Evolutionary conservation across 2,329 filamentous ascomycete genomes (phyloP), one percentile per base, ranked within the genome.

Genomic region (Cadophora malorum): DNA sequence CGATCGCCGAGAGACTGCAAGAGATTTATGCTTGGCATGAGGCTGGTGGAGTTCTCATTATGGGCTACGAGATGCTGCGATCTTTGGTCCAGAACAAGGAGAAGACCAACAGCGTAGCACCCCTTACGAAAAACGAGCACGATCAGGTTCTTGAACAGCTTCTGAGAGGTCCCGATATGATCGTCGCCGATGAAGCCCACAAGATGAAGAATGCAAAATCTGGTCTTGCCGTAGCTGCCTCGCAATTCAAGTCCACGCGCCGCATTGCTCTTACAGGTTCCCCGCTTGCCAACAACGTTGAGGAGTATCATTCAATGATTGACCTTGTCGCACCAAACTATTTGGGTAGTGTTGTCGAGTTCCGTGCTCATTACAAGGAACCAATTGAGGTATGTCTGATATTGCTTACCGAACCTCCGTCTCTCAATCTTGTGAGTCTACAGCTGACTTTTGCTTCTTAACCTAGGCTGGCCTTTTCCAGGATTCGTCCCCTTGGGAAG

Each of bases 141-240:
- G 75, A 79, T 3, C 79, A 72, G n/a, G 72, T 83, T 10, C 77
- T 77, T 38, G 75, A 82, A 10, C 79, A 86, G 35, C 79, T 97
- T 7, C 78, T 88, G 0, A 74, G 89, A 4, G 81, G 83, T 0
- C 88, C 94, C 0, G 91, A 86, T 69, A 85, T 97, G 56, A 89
- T 97, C 25, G 80, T 97, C 62, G 92, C 91, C 0, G 94, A 97
- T 75, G 94, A 97, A 79, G 94, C 93, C 0, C 94, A 97, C 76
- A 81, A 79, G 25, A 80, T 97, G 76, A 97, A 96, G 79, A 94
- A 93, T 70, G 79, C 81, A 0, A 77, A 76, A 0, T 82, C 89
- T 0, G 79, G 82, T 23, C 80, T 90, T 41, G 82, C 88, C 53
- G 71, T 78, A 47, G 83, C 86, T 6, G 86, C 89, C 23, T 80